Evolutionary conservation across 495 filamentous ascomycete species (phyloP).

Genomic region (Xylaria palmicola): DNA sequence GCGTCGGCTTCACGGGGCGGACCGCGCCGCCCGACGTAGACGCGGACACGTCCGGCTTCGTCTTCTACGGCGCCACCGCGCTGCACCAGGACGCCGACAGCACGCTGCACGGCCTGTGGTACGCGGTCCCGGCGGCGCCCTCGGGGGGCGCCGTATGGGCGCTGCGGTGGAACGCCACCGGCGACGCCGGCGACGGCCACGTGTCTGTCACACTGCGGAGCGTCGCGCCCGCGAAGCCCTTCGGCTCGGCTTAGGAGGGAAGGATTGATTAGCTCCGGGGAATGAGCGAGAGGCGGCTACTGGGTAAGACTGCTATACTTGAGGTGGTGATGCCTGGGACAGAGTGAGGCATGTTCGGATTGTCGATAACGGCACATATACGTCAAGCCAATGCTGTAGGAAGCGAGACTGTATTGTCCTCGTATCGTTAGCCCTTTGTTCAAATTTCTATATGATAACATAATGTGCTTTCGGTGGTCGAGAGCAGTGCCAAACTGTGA

Average conservation of each 20-base stretch:
- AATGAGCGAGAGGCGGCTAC: too few species aligned
- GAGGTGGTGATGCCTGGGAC: too few species aligned
- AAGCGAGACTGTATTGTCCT: too few species aligned
- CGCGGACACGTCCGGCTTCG: not conserved
- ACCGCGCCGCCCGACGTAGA: not conserved
- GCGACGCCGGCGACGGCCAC: not conserved
- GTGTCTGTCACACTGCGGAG: not conserved
- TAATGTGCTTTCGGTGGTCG: too few species aligned
- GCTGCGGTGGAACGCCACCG: slow-evolving; percentile 6
- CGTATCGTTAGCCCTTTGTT: too few species aligned
- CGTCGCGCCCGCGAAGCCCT: not conserved
- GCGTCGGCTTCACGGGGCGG: slow-evolving; percentile 2
- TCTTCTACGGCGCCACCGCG: slow-evolving; percentile 7
- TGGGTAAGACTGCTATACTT: too few species aligned
- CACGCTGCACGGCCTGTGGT: not conserved
- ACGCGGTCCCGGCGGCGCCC: not conserved
- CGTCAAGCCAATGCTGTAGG: too few species aligned
- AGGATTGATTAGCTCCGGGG: not conserved
- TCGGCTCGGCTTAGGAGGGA: not conserved
- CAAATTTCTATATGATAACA: too few species aligned
- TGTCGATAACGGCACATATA: too few species aligned
- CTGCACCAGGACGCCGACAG: slow-evolving; percentile 2
- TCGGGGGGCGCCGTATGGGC: slow-evolving; percentile 2
- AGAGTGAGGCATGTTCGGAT: too few species aligned
- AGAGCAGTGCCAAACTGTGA: too few species aligned